These are phyloP conservation scores for Lodderomyces beijingensis DNA, from an alignment of 1,139 yeast species.

Conservation along the genomic window DNA sequence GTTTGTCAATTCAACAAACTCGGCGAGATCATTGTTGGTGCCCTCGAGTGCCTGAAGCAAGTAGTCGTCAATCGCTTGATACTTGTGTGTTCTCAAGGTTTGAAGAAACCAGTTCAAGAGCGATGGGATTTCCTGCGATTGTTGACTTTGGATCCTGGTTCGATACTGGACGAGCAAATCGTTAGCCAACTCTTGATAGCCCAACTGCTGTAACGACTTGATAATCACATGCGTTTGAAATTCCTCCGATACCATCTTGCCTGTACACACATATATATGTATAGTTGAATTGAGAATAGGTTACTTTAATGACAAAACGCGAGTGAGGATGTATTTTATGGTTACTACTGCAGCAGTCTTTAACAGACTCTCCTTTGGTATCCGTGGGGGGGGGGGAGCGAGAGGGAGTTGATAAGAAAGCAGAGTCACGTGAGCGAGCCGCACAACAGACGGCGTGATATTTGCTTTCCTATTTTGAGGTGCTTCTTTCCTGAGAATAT, in stretches of 20 bases:
- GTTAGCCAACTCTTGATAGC: constrained; percentile 18
- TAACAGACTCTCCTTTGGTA: too few relatives aligned
- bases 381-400: too few relatives aligned
- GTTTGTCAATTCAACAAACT: constrained; percentile 9
- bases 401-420: too few relatives aligned
- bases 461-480: too few relatives aligned
- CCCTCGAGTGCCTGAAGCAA: constrained; percentile 3
- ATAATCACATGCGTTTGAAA: constrained; percentile 31
- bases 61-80: constrained; percentile 17
- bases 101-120: constrained; percentile 22
- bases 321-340: too few relatives aligned
- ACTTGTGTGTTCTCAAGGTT: constrained; percentile 21
- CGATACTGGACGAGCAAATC: constrained; percentile 7
- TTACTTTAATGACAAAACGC: too few relatives aligned
- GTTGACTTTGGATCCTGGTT: constrained; percentile 7
- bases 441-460: too few relatives aligned
- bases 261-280: too few relatives aligned
- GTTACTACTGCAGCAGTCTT: too few relatives aligned
- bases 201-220: constrained; percentile 28
- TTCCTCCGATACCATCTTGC: constrained; percentile 11
- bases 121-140: constrained; percentile 3
- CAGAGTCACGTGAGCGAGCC: too few relatives aligned
- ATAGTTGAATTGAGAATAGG: too few relatives aligned
- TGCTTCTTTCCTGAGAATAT: too few relatives aligned
- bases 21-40: constrained; percentile 2